These are phyloP conservation scores for Ogataea wickerhamii DNA, from an alignment of 805 yeast species.

Conservation along the genomic window DNA sequence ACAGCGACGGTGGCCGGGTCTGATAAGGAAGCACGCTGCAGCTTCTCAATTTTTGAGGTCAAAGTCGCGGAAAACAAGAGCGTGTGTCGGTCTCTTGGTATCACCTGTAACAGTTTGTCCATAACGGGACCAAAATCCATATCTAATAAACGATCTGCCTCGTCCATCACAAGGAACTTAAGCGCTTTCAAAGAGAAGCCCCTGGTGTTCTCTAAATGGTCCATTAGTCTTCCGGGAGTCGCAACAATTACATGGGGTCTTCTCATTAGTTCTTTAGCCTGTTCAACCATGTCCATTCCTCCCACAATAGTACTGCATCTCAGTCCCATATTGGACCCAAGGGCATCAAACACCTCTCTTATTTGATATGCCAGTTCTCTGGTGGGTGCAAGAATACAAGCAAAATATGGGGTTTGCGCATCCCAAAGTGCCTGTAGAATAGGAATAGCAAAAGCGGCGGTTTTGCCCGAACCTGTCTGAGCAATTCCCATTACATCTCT, in stretches of 20 bases:
- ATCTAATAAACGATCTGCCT: conserved; percentile 93
- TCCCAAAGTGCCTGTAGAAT: conserved; percentile 88
- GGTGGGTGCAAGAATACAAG: conserved; percentile 83
- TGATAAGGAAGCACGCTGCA: conserved; percentile 86
- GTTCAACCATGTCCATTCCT: conserved; percentile 98
- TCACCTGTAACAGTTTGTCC: conserved; percentile 76
- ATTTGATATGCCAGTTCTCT: conserved; percentile 85
- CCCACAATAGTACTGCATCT: conserved; percentile 88
- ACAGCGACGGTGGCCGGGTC: conserved; percentile 92
- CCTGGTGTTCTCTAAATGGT: conserved; percentile 87
- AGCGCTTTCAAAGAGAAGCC: conserved; percentile 80
- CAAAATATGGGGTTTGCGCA: conserved; percentile 83
- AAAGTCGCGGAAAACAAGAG: conserved; percentile 94
- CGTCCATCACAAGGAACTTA: conserved; percentile 88
- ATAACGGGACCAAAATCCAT: conserved; percentile 96
- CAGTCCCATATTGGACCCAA: conserved; percentile 91
- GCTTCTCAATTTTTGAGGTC: conserved; percentile 90
- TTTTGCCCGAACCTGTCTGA: conserved; percentile 96
- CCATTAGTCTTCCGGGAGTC: conserved; percentile 86
- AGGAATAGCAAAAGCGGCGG: conserved; percentile 98
- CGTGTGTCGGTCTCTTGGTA: conserved; percentile 81
- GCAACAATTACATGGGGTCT: conserved; percentile 95
- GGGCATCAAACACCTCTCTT: conserved; percentile 90
- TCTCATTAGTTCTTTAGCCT: conserved; percentile 87
- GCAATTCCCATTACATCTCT: conserved; percentile 94